Evolutionary conservation across 2,329 filamentous ascomycete genomes (phyloP), one percentile per base, ranked within the genome.

Genomic region (Fusarium sp.): DNA sequence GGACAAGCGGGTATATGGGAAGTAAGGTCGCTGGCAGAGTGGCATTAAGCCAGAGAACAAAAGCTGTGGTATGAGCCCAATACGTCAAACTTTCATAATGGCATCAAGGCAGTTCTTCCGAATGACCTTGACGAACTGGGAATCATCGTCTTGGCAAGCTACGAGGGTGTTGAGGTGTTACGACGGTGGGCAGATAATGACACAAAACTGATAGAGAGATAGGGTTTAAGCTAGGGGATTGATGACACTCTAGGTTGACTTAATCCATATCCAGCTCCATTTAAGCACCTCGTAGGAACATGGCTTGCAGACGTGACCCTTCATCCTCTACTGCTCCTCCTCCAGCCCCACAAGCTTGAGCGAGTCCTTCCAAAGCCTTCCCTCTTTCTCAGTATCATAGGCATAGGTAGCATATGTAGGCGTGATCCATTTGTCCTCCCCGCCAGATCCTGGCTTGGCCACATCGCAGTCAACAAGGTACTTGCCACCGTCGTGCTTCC

Each of bases 21-120:
- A 11, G 11, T 27, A 35, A 14, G 8, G 3, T 49, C 27, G 0
- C 0, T 33, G 3, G 0, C 15, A 0, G 30, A 49, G 15, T 35
- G 46, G 46, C 46, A 23, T 10, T 3, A 23, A 18, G 30, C 45
- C 7, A 1, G 2, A 15, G 27, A 32, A 7, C 14, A 48, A 20
- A 17, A 20, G 3, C 4, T 14, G 0, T 14, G 2, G 4, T 20
- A 13, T 0, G 23, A 8, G 6, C 2, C 33, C 2, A 12, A 33
- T 7, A 49, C 33, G 30, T 49, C 46, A 0, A 18, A 0, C 7
- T 49, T 49, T 6, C 2, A 6, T 5, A 2, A 49, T 0, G 10
- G 20, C 3, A 5, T 35, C 2, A 35, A 35, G 3, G n/a, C 15
- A 3, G 3, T 0, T 49, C 6, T 6, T 18, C 23, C 33, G 8